Evolutionary conservation across 2,329 filamentous ascomycete genomes (phyloP).

Genomic region (Didymella exigua): DNA sequence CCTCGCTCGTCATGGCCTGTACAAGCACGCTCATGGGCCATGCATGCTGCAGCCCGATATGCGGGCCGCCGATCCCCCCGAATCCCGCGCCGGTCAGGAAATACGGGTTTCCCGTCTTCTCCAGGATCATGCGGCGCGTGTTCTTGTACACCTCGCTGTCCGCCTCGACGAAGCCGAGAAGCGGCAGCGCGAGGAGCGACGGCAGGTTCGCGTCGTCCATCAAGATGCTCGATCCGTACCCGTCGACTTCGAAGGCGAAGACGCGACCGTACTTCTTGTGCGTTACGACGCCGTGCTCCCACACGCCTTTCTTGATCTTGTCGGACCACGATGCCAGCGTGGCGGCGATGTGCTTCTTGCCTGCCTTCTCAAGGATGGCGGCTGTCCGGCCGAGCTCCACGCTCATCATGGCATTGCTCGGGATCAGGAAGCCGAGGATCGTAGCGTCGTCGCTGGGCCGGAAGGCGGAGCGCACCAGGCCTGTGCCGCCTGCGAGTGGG

Average conservation of each 20-base stretch:
- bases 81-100: constrained; percentile 79
- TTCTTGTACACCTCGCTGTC: constrained; percentile 80
- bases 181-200: constrained; percentile 76
- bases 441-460: constrained; percentile 94
- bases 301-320: constrained; percentile 75
- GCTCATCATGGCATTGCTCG: constrained; percentile 94
- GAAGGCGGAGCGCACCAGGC: constrained; percentile 88
- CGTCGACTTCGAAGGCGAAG: constrained; percentile 87
- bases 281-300: constrained; percentile 80
- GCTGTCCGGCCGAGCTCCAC: constrained; percentile 82
- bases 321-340: constrained; percentile 63
- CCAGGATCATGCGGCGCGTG: constrained; percentile 81
- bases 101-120: constrained; percentile 82
- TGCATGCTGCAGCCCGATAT: constrained; percentile 84
- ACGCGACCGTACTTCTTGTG: constrained; percentile 78
- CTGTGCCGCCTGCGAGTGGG: constrained; percentile 81
- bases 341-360: constrained; percentile 58
- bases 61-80: constrained; percentile 83
- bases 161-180: constrained; percentile 73
- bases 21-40: constrained; percentile 97
- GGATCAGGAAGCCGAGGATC: constrained; percentile 92
- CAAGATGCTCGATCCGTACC: constrained; percentile 78
- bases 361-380: constrained; percentile 67
- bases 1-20: constrained; percentile 84
- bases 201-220: constrained; percentile 93